phyloP scores from a whole-genome alignment of 139 green algal species.

The Tetradesmus obliquus region DNA sequence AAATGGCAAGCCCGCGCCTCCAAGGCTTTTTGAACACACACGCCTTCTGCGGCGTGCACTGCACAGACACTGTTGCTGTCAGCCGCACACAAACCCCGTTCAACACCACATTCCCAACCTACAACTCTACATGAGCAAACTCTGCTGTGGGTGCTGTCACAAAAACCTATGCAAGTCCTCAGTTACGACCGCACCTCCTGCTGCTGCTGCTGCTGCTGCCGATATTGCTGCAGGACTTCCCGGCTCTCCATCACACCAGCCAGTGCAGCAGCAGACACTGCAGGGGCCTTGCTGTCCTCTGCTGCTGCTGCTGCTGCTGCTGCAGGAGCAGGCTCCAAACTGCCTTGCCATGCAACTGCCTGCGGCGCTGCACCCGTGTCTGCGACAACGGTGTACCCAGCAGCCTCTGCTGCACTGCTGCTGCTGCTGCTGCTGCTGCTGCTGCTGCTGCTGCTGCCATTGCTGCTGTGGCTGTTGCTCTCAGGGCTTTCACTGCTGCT shows the following conservation, averaged over 20 bases:
- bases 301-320: not conserved
- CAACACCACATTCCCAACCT: too few relatives aligned
- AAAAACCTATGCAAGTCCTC: too few relatives aligned
- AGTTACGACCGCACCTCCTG: not conserved
- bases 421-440: constrained; percentile 29
- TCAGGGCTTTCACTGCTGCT: constrained; percentile 38
- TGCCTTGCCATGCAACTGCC: constrained; percentile 2
- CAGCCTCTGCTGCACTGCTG: not conserved
- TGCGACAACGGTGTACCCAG: constrained; percentile 32
- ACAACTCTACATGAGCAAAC: too few relatives aligned
- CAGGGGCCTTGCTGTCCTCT: not conserved
- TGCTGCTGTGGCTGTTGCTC: constrained; percentile 43
- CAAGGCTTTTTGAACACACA: too few relatives aligned
- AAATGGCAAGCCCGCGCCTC: too few relatives aligned
- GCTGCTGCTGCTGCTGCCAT: constrained; percentile 5
- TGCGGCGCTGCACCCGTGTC: not conserved
- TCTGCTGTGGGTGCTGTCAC: too few relatives aligned
- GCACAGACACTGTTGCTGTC: too few relatives aligned
- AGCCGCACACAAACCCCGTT: too few relatives aligned
- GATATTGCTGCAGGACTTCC: constrained; percentile 28
- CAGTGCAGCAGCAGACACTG: constrained; percentile 14
- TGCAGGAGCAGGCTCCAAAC: not conserved
- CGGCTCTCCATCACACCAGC: constrained; percentile 1
- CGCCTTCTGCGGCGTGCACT: too few relatives aligned
- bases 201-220: constrained; percentile 36